These are phyloP conservation scores for Epicoccum nigrum DNA, from an alignment of 2,329 filamentous ascomycete species.

Conservation along the genomic window DNA sequence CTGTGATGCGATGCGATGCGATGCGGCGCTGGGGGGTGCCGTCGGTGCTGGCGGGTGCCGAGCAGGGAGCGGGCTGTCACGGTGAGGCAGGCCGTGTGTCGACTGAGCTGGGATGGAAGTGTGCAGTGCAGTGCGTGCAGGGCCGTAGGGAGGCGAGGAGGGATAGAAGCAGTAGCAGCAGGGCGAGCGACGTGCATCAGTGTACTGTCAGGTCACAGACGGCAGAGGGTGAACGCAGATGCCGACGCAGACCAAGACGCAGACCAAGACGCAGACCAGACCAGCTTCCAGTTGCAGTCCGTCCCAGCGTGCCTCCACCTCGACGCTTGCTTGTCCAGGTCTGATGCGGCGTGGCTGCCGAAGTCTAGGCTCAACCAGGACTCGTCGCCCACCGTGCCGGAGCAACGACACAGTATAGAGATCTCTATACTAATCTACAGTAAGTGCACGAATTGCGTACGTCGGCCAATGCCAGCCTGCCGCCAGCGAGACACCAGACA, in stretches of 20 bases:
- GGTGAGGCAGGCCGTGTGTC: conserved; percentile 32
- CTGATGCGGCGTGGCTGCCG: conserved; percentile 19
- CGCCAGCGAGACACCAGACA: neutral
- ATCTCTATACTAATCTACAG: too few species aligned
- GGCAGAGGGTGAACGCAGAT: too few species aligned
- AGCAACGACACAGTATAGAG: neutral
- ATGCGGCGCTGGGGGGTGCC: conserved; percentile 12
- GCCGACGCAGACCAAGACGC: too few species aligned
- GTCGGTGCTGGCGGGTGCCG: conserved; percentile 12
- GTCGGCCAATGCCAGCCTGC: too few species aligned
- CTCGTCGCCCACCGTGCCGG: conserved; percentile 19
- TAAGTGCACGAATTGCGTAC: too few species aligned
- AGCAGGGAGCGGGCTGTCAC: conserved; percentile 28
- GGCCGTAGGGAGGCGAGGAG: conserved; percentile 3
- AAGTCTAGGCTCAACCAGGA: conserved; percentile 23
- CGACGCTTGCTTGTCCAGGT: conserved; percentile 27
- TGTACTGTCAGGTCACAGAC: too few species aligned
- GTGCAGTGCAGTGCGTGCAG: neutral
- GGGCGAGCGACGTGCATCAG: neutral
- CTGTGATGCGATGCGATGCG: conserved; percentile 22
- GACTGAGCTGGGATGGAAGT: conserved; percentile 4
- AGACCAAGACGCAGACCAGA: too few species aligned
- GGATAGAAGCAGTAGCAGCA: too few species aligned
- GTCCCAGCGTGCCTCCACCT: conserved; percentile 16
- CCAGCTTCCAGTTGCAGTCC: too few species aligned